Evolutionary conservation across 768 basidiomycete genomes (phyloP), one percentile per base, ranked within the genome.

Genomic region (Sporobolomyces phaffii): DNA sequence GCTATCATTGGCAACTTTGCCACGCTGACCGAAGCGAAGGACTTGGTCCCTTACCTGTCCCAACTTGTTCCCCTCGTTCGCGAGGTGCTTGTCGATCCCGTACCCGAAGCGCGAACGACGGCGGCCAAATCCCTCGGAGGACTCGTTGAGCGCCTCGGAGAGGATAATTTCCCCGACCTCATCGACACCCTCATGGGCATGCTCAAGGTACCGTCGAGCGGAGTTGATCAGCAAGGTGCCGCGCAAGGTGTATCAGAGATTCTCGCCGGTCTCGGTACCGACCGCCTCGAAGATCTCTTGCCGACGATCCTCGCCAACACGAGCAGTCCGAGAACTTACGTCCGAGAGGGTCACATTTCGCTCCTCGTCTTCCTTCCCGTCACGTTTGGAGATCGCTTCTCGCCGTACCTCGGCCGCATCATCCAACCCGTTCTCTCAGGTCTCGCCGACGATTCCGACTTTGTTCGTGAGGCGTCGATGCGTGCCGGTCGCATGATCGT

Each of bases 341-440:
- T 98, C 45, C 85, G 92, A 40, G 96, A 98, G 81, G 96, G 96
- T 14, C 98, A 97, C 82, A 98, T 99, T 87, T 96, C 93, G 0
- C 81, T 98, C 17, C 85, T 99, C 40, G 91, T 98, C 22, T 98
- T 87, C 80, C 80, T 98, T 4, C 94, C 96, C 2, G 87, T 92
- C 2, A 98, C 94, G 2, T 98, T 99, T 75, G 96, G 96, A 10
- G 86, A 88, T 62, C 87, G 93, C 48, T 98, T 99, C 84, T 86
- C 92, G 70, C 94, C 93, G 1, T 93, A 98, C 79, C 81, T 99
- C 13, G 89, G 91, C 10, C 89, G 91, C 78, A 94, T 99, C 75
- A 89, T 98, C 47, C 80, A 87, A 14, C 94, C 94, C 0, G 94
- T 99, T 70, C 82, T 98, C 38, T 85, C 85, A 49, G 96, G 96